phyloP scores from a whole-genome alignment of 2,329 filamentous ascomycete genomes.

The Trichocomaceae sp. region DNA sequence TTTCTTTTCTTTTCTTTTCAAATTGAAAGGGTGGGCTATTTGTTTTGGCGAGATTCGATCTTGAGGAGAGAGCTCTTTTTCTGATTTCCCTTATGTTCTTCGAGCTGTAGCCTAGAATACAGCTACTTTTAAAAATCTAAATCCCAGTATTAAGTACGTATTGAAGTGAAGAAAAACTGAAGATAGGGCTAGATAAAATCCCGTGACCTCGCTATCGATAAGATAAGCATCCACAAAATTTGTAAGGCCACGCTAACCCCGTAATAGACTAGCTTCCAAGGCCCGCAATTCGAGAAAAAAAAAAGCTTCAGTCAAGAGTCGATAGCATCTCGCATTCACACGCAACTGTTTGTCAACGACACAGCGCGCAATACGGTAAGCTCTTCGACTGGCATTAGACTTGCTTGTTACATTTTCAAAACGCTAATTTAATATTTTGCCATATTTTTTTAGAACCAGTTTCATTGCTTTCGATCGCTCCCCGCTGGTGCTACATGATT shows the following conservation, averaged over 20 bases:
- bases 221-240: slow-evolving; percentile 17
- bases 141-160: too few relatives aligned
- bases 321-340: slow-evolving; percentile 9
- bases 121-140: background rate
- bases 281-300: slow-evolving; percentile 33
- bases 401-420: background rate
- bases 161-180: too few relatives aligned
- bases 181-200: slow-evolving; percentile 12
- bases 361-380: slow-evolving; percentile 1
- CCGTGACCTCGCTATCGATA: slow-evolving; percentile 24
- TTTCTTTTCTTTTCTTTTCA: slow-evolving; percentile 1
- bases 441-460: background rate
- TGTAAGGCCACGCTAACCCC: slow-evolving; percentile 19
- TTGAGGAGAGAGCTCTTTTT: background rate
- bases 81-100: background rate
- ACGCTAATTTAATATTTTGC: background rate
- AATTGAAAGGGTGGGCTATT: background rate
- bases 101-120: background rate
- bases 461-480: background rate
- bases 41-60: background rate
- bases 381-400: background rate
- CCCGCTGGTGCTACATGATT: background rate
- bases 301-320: slow-evolving; percentile 31
- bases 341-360: slow-evolving; percentile 11
- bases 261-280: slow-evolving; percentile 25